Evolutionary conservation across 2,329 filamentous ascomycete genomes (phyloP).

Genomic region (Diaporthe longicolla): DNA sequence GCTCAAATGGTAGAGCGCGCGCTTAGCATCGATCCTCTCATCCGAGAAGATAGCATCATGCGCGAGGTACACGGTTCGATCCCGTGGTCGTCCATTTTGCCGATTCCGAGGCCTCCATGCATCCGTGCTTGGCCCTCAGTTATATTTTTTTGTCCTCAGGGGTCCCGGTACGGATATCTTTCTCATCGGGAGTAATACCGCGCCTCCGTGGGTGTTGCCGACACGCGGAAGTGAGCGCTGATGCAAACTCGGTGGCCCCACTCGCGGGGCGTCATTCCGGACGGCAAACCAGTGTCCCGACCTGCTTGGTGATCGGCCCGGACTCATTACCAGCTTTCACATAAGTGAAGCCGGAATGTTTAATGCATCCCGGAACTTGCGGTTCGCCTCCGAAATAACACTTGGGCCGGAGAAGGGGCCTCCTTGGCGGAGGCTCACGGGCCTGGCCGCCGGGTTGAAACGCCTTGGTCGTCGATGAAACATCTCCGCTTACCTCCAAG

Average conservation of each 20-base stretch:
- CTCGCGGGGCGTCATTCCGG: neutral
- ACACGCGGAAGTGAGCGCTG: neutral
- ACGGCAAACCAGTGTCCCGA: neutral
- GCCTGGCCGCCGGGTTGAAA: slow-evolving; percentile 24
- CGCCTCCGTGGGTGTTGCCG: neutral
- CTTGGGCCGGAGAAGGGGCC: slow-evolving; percentile 9
- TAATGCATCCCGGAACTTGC: neutral
- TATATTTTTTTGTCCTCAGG: neutral
- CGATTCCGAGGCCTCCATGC: neutral
- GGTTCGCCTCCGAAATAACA: neutral
- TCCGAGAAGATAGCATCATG: neutral
- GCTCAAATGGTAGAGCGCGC: slow-evolving; percentile 40
- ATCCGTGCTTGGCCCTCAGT: neutral
- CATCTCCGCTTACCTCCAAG: slow-evolving; percentile 30
- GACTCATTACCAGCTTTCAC: neutral
- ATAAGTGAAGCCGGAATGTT: neutral
- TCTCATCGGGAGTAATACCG: neutral
- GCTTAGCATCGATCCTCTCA: slow-evolving; percentile 27
- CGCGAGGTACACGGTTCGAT: slow-evolving; percentile 40
- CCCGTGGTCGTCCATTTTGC: slow-evolving; percentile 38
- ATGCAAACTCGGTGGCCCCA: slow-evolving; percentile 1
- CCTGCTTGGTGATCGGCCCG: neutral
- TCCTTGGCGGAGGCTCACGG: slow-evolving; percentile 4
- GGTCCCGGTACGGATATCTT: too few relatives aligned
- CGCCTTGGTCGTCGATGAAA: slow-evolving; percentile 32